A percentile compares a stretch with the other conserved stretches of the same genome.
phyloP scores from a whole-genome alignment of 2,329 filamentous ascomycete genomes.

The Dactylellina leptospora region DNA sequence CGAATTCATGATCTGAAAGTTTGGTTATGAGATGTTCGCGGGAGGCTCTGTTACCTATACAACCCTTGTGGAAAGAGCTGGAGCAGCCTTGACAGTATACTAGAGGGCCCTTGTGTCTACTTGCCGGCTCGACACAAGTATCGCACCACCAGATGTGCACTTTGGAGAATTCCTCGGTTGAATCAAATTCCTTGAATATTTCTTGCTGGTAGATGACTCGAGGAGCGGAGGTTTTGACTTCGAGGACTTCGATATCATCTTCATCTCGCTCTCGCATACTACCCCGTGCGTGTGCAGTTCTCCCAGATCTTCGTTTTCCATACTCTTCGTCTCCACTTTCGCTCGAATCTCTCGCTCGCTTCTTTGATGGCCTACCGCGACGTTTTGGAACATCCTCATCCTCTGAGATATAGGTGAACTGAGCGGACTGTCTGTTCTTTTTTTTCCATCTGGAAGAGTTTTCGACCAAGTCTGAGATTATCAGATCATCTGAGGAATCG shows the following conservation, averaged over 20 bases:
- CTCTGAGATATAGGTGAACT: background rate
- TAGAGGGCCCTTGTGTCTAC: conserved; percentile 71
- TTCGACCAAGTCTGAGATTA: conserved; percentile 33
- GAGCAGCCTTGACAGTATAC: conserved; percentile 93
- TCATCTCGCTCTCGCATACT: conserved; percentile 66
- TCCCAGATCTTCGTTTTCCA: conserved; percentile 58
- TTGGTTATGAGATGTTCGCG: conserved; percentile 94
- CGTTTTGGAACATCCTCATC: background rate
- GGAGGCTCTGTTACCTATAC: conserved; percentile 75
- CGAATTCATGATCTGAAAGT: conserved; percentile 76
- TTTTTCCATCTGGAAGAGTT: conserved; percentile 28
- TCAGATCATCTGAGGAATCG: conserved; percentile 41
- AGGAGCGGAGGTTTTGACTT: conserved; percentile 60
- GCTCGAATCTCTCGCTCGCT: background rate
- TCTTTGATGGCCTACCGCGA: conserved; percentile 16
- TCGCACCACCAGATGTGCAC: conserved; percentile 78
- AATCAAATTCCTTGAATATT: conserved; percentile 63
- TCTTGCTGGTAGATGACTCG: conserved; percentile 47
- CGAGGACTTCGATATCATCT: conserved; percentile 59
- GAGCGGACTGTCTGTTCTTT: background rate
- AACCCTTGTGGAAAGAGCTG: conserved; percentile 80
- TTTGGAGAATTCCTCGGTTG: conserved; percentile 72
- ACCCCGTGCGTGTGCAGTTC: conserved; percentile 57
- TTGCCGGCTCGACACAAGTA: conserved; percentile 71
- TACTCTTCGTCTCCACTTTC: background rate